Evolutionary conservation across 345 rosid species (phyloP).

Genomic region (Ceriops zippeliana): DNA sequence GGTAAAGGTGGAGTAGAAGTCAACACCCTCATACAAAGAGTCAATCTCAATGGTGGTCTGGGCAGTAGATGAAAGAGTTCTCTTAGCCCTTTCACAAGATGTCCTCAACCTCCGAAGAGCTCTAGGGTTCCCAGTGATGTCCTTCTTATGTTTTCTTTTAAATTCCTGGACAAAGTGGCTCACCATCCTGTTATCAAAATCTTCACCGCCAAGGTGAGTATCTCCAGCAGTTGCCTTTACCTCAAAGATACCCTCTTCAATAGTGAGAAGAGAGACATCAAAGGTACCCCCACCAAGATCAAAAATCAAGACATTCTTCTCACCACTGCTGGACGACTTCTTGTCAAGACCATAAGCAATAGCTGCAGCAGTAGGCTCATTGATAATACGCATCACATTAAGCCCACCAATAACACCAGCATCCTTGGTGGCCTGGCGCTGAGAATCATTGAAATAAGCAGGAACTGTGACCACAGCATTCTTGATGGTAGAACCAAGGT

Average conservation of each 20-base stretch:
- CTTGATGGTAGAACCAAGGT: constrained; percentile 24
- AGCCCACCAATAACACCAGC: constrained; percentile 46
- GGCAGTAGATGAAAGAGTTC: constrained; percentile 32
- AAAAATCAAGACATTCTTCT: constrained; percentile 60
- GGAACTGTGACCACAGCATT: constrained; percentile 45
- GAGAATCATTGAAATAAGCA: constrained; percentile 46
- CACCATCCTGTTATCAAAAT: constrained; percentile 31
- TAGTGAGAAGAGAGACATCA: constrained; percentile 60
- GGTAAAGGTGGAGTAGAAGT: constrained; percentile 29
- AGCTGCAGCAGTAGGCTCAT: constrained; percentile 50
- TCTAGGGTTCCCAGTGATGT: constrained; percentile 32
- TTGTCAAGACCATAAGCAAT: constrained; percentile 48
- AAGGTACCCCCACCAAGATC: constrained; percentile 66
- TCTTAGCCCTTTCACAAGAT: constrained; percentile 34
- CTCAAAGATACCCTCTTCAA: constrained; percentile 29
- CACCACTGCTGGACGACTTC: constrained; percentile 36
- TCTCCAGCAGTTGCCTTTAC: constrained; percentile 29
- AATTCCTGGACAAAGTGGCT: constrained; percentile 33
- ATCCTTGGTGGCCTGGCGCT: constrained; percentile 48
- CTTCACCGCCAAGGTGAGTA: constrained; percentile 27
- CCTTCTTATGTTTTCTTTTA: constrained; percentile 32
- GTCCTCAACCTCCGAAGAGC: constrained; percentile 35
- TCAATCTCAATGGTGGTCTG: constrained; percentile 34
- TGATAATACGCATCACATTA: constrained; percentile 43
- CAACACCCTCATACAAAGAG: constrained; percentile 27